phyloP scores from a whole-genome alignment of 164 flowering plant genomes.

The Chimonanthus salicifolius region DNA sequence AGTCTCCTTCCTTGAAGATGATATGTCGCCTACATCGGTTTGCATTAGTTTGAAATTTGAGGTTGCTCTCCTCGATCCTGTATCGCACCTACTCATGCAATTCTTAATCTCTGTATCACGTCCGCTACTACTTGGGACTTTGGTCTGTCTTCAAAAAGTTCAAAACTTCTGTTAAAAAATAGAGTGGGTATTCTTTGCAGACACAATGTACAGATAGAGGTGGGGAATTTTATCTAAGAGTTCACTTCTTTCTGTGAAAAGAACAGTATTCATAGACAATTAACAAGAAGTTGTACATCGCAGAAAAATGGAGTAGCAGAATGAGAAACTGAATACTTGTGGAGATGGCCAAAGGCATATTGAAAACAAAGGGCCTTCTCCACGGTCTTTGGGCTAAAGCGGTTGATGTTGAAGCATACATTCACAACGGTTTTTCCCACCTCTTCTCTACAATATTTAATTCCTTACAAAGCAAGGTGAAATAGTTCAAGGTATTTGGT shows the following conservation, averaged over 20 bases:
- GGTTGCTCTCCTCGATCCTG: too few species aligned
- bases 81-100: too few species aligned
- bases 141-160: background rate
- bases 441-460: background rate
- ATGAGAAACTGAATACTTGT: background rate
- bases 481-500: background rate
- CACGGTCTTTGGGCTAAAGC: background rate
- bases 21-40: too few species aligned
- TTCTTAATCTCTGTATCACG: too few species aligned
- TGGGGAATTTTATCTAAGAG: background rate
- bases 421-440: background rate
- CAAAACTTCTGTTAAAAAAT: background rate
- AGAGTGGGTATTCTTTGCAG: background rate
- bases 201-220: background rate
- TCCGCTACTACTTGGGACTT: too few species aligned
- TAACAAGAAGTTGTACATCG: background rate
- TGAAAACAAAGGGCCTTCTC: background rate
- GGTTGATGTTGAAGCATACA: background rate
- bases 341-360: background rate
- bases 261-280: background rate
- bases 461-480: background rate
- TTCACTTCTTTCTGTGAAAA: background rate
- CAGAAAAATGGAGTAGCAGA: background rate
- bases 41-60: too few species aligned
- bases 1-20: too few species aligned